phyloP scores from a whole-genome alignment of 2,329 filamentous ascomycete species.

The Xylariaceae sp. region DNA sequence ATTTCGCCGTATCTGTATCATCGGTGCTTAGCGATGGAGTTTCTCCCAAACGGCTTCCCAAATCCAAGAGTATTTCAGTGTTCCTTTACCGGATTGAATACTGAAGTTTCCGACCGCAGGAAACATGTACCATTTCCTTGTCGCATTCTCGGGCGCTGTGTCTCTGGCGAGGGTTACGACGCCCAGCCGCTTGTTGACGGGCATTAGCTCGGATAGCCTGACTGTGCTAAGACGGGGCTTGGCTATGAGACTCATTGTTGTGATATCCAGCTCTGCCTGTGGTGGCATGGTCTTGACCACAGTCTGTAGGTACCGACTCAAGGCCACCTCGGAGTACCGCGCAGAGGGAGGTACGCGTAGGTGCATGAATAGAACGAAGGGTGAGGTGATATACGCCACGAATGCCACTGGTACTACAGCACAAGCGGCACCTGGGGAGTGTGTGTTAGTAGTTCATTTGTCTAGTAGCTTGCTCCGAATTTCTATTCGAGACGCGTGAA shows the following conservation, averaged over 20 bases:
- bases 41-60: slow-evolving; percentile 33
- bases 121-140: slow-evolving; percentile 37
- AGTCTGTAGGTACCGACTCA: slow-evolving; percentile 49
- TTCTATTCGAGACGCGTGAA: neutral
- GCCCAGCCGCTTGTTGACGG: slow-evolving; percentile 33
- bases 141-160: slow-evolving; percentile 27
- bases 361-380: slow-evolving; percentile 70
- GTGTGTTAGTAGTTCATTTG: neutral
- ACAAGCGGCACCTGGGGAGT: slow-evolving; percentile 48
- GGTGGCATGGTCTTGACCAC: slow-evolving; percentile 45
- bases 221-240: slow-evolving; percentile 45
- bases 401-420: slow-evolving; percentile 62
- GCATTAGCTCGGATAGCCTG: slow-evolving; percentile 34
- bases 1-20: too few relatives aligned
- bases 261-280: slow-evolving; percentile 45
- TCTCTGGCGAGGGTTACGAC: slow-evolving; percentile 39
- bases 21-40: neutral
- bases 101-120: slow-evolving; percentile 37
- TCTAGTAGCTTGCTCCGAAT: neutral
- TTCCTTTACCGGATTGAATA: slow-evolving; percentile 28
- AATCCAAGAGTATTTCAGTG: slow-evolving; percentile 34
- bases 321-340: slow-evolving; percentile 53
- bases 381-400: slow-evolving; percentile 60
- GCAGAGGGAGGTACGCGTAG: slow-evolving; percentile 64
- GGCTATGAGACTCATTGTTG: slow-evolving; percentile 53